Evolutionary conservation across 805 yeast species (phyloP).

Genomic region (Komagataella pastoris): DNA sequence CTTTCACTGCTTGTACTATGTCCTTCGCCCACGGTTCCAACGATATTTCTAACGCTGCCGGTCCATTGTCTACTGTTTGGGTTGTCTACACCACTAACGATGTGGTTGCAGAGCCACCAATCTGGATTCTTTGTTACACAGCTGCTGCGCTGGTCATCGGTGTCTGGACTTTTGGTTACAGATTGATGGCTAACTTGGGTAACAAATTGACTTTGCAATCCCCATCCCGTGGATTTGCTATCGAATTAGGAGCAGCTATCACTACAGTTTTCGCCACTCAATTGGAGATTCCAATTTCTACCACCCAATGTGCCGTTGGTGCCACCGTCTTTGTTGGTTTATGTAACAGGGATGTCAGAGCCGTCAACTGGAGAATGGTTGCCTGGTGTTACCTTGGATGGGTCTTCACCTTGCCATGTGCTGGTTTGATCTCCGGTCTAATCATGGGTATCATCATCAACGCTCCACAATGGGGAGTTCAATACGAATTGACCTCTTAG

Average conservation of each 20-base stretch:
- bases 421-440: constrained; percentile 61
- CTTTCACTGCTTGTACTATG: constrained; percentile 65
- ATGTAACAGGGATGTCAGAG: constrained; percentile 47
- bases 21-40: constrained; percentile 78
- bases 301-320: constrained; percentile 71
- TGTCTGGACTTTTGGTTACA: constrained; percentile 57
- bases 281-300: constrained; percentile 58
- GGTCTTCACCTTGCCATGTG: constrained; percentile 60
- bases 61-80: constrained; percentile 59
- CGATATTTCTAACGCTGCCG: constrained; percentile 69
- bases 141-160: constrained; percentile 60
- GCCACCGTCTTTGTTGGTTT: constrained; percentile 67
- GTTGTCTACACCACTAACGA: constrained; percentile 43
- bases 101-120: constrained; percentile 41
- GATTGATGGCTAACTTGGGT: constrained; percentile 56
- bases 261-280: constrained; percentile 69
- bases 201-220: constrained; percentile 65
- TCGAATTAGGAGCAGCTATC: constrained; percentile 68
- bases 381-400: constrained; percentile 61
- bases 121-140: constrained; percentile 59
- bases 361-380: constrained; percentile 72
- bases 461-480: constrained; percentile 38
- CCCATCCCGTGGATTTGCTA: constrained; percentile 66
- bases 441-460: constrained; percentile 49
- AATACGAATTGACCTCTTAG: constrained; percentile 9